A percentile compares a stretch with the other conserved stretches of the same genome.
Evolutionary conservation across 1,139 yeast genomes (phyloP).

Genomic region (Kurtzmaniella quercitrusa): DNA sequence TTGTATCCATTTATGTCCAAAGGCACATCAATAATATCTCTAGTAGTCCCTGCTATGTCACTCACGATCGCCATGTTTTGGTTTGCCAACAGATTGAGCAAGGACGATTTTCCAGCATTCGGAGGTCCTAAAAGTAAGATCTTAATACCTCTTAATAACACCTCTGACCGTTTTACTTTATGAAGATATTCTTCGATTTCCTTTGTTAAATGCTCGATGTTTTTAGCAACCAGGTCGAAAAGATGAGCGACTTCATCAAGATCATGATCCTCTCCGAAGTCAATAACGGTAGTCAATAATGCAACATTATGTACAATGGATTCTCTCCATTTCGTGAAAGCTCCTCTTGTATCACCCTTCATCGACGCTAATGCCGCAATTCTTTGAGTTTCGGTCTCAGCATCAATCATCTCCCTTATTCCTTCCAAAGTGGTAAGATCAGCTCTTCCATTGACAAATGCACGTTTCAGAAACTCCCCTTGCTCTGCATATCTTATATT

Average conservation of each 20-base stretch:
- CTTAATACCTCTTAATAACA: slow-evolving; percentile 70
- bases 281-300: slow-evolving; percentile 79
- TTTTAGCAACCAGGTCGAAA: slow-evolving; percentile 45
- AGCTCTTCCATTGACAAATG: slow-evolving; percentile 66
- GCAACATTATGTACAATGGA: slow-evolving; percentile 66
- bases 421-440: slow-evolving; percentile 88
- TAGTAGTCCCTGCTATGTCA: slow-evolving; percentile 88
- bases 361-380: slow-evolving; percentile 69
- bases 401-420: slow-evolving; percentile 81
- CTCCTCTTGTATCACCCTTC: slow-evolving; percentile 57
- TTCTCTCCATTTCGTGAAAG: slow-evolving; percentile 66
- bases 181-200: slow-evolving; percentile 49
- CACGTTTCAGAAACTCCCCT: slow-evolving; percentile 88
- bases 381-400: slow-evolving; percentile 90
- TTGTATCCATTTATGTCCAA: slow-evolving; percentile 82
- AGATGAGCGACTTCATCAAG: slow-evolving; percentile 56
- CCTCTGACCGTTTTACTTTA: slow-evolving; percentile 55
- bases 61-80: slow-evolving; percentile 91
- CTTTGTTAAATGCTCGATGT: slow-evolving; percentile 34
- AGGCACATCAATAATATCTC: slow-evolving; percentile 82
- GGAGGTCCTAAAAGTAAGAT: slow-evolving; percentile 85
- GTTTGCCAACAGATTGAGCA: slow-evolving; percentile 68
- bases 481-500: slow-evolving; percentile 79
- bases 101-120: slow-evolving; percentile 92
- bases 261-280: slow-evolving; percentile 94